phyloP scores from a whole-genome alignment of 106 monocot species.

The Dactylorhiza incarnata region DNA sequence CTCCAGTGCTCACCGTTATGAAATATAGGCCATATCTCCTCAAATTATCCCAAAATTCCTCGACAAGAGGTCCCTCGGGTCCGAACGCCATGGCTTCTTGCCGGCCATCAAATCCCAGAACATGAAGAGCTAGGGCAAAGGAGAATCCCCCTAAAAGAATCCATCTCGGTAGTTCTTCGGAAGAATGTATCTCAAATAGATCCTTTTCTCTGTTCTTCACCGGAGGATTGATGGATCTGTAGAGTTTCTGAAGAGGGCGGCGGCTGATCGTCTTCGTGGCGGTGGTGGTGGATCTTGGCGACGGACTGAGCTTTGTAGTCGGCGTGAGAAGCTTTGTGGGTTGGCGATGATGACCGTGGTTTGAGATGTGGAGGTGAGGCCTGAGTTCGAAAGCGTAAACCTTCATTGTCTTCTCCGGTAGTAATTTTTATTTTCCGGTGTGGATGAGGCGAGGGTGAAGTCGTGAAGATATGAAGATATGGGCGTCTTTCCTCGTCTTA shows the following conservation, averaged over 20 bases:
- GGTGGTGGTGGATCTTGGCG: background rate
- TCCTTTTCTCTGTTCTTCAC: background rate
- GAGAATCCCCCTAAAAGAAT: conserved; percentile 39
- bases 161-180: conserved; percentile 23
- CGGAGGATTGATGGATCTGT: background rate
- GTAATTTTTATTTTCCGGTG: too few relatives aligned
- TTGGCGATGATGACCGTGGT: background rate
- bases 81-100: conserved; percentile 50
- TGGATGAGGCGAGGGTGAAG: too few relatives aligned
- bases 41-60: conserved; percentile 98
- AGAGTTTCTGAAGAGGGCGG: background rate
- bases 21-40: conserved; percentile 79
- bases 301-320: background rate
- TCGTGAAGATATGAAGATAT: too few relatives aligned
- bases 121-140: conserved; percentile 19
- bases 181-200: background rate
- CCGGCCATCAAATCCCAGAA: conserved; percentile 24
- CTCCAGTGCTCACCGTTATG: conserved; percentile 86
- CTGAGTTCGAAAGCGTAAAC: conserved; percentile 1
- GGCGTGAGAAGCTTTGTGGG: background rate
- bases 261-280: background rate
- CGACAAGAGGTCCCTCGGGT: conserved; percentile 81
- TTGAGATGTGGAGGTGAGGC: background rate
- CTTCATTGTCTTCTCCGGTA: conserved; percentile 4
- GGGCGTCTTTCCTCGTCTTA: too few relatives aligned